Conservation (phyloP, 2,329 filamentous ascomycete genomes). For the Cladosporium cucumerinum region DNA sequence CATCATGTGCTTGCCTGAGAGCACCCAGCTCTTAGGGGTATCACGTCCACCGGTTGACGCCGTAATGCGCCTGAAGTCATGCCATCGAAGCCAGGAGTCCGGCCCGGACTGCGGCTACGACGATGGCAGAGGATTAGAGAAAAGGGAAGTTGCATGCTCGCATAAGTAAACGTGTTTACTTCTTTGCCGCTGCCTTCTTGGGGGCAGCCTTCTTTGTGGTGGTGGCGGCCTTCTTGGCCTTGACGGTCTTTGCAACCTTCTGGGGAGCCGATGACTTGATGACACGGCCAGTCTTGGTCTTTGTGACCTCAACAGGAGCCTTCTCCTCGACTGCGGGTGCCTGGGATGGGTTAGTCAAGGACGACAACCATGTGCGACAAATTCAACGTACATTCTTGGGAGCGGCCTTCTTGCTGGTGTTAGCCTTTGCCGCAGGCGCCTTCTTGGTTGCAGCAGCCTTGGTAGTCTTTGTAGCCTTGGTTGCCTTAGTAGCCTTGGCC, state of each 20-base stretch:
- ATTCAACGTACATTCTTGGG: slow-evolving; percentile 25
- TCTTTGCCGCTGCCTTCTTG: slow-evolving; percentile 19
- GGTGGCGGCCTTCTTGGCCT: slow-evolving; percentile 13
- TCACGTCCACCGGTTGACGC: slow-evolving; percentile 12
- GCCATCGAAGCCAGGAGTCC: background rate
- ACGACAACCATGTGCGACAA: background rate
- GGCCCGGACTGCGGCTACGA: background rate
- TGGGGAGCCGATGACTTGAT: slow-evolving; percentile 62
- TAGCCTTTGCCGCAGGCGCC: slow-evolving; percentile 28
- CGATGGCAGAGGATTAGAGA: slow-evolving; percentile 4
- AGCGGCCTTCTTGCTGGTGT: slow-evolving; percentile 17
- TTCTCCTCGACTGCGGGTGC: slow-evolving; percentile 67
- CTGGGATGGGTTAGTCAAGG: slow-evolving; percentile 36
- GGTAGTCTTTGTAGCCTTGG: slow-evolving; percentile 26
- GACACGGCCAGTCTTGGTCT: slow-evolving; percentile 84
- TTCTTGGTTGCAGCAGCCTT: slow-evolving; percentile 44
- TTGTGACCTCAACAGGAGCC: slow-evolving; percentile 63
- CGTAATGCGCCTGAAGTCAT: slow-evolving; percentile 11
- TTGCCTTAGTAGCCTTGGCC: slow-evolving; percentile 28
- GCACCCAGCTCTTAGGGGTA: slow-evolving; percentile 13
- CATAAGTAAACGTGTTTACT: slow-evolving; percentile 6
- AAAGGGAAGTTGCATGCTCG: background rate
- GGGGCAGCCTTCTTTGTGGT: slow-evolving; percentile 18
- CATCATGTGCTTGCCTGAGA: slow-evolving; percentile 11
- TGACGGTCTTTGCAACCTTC: slow-evolving; percentile 26